A percentile compares a stretch with the other conserved stretches of the same genome.
Evolutionary conservation across 768 basidiomycete genomes (phyloP).

Genomic region (Tylopilus cervinicoccineus): DNA sequence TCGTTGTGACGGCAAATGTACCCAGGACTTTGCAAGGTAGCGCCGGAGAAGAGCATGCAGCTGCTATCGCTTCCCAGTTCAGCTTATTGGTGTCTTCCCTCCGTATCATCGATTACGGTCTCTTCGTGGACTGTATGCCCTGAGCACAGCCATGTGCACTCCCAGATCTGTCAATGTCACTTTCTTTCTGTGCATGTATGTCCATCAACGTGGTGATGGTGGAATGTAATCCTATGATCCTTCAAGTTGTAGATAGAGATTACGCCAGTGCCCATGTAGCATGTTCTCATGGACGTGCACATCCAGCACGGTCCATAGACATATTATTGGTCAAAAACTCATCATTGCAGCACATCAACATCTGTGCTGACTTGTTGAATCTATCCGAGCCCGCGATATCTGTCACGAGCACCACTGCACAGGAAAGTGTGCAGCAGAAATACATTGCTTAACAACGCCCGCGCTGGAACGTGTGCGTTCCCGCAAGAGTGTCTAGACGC

Average conservation of each 20-base stretch:
- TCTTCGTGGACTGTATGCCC: constrained; percentile 47
- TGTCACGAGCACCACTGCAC: not conserved
- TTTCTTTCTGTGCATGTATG: no score
- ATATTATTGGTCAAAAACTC: not conserved
- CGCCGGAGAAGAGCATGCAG: constrained; percentile 34
- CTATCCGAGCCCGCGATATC: not conserved
- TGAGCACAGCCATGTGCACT: not conserved
- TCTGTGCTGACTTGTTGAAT: not conserved
- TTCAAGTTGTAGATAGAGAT: not conserved
- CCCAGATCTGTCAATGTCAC: constrained; percentile 4
- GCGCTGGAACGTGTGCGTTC: not conserved
- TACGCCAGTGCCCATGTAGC: not conserved
- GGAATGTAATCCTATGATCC: constrained; percentile 8
- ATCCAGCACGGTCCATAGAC: not conserved
- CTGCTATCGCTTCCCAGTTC: constrained; percentile 44
- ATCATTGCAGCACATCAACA: not conserved
- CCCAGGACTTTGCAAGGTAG: constrained; percentile 43
- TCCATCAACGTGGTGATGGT: no score
- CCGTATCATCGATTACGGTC: constrained; percentile 57
- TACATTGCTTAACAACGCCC: not conserved
- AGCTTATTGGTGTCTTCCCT: constrained; percentile 53
- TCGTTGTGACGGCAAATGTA: constrained; percentile 83
- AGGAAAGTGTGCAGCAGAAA: not conserved
- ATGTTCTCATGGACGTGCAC: constrained; percentile 4
- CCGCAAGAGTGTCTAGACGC: not conserved